Conservation (phyloP, 2,329 filamentous ascomycete genomes). For the Aspergillus phoenicis region DNA sequence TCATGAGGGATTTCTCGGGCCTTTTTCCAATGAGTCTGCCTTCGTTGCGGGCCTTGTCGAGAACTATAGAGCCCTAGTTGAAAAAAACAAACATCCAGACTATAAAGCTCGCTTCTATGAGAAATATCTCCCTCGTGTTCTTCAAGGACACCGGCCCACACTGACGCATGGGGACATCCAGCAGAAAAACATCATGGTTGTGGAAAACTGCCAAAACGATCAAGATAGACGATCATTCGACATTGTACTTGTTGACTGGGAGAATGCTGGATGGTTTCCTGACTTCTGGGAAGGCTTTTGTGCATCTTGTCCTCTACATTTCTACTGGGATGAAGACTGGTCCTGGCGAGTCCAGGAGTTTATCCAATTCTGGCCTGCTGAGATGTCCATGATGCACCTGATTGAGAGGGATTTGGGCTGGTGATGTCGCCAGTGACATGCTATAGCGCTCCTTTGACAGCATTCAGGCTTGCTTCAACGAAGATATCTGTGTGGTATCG, state of each 20-base stretch:
- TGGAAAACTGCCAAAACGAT: constrained; percentile 23
- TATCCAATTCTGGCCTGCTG: constrained; percentile 31
- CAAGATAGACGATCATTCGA: constrained; percentile 34
- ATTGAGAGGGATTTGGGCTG: constrained; percentile 29
- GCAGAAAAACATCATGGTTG: constrained; percentile 20
- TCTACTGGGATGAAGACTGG: constrained; percentile 34
- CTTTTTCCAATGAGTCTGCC: constrained; percentile 27
- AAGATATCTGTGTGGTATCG: too few species aligned
- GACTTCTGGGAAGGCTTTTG: constrained; percentile 33
- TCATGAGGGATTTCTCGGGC: constrained; percentile 23
- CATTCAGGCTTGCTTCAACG: too few species aligned
- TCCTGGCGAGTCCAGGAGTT: constrained; percentile 31
- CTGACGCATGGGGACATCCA: constrained; percentile 35
- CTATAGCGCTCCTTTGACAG: too few species aligned
- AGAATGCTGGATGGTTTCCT: constrained; percentile 32
- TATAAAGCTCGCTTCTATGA: constrained; percentile 33
- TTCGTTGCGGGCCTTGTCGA: constrained; percentile 28
- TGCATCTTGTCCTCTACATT: constrained; percentile 23
- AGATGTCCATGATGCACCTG: constrained; percentile 31
- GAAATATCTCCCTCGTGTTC: constrained; percentile 26
- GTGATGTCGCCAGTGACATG: neutral
- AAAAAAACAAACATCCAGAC: constrained; percentile 25
- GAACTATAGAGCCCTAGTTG: constrained; percentile 27
- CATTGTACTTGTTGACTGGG: constrained; percentile 34
- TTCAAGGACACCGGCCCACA: constrained; percentile 32